Evolutionary conservation across 1,284 basidiomycete genomes (phyloP).

Genomic region (Ustilago trichophora): DNA sequence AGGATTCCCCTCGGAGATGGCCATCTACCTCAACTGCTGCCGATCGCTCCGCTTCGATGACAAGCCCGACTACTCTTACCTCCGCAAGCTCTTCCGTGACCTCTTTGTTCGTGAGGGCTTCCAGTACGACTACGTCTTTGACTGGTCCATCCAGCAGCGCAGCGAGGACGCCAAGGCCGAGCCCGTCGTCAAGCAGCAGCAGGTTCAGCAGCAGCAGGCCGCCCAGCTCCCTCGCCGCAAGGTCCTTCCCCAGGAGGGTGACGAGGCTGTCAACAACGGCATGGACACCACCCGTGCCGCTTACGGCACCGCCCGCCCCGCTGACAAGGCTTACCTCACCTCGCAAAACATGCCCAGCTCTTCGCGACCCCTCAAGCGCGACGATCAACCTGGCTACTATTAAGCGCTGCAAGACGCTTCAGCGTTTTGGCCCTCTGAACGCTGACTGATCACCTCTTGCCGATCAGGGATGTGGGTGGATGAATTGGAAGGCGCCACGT

Average conservation of each 20-base stretch:
- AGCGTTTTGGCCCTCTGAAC: too few species aligned
- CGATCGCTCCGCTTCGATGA: constrained; percentile 67
- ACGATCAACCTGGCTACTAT: constrained; percentile 50
- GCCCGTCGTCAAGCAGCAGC: constrained; percentile 46
- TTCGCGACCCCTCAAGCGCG: constrained; percentile 45
- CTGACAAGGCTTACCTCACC: constrained; percentile 48
- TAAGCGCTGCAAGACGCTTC: constrained; percentile 10
- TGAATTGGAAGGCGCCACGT: background rate
- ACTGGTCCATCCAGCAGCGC: constrained; percentile 66
- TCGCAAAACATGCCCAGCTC: constrained; percentile 44
- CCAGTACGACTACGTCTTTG: constrained; percentile 67
- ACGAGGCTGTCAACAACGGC: constrained; percentile 44
- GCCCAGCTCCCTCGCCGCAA: constrained; percentile 64
- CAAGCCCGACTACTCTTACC: constrained; percentile 67
- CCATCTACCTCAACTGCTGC: constrained; percentile 67
- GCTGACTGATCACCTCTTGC: too few species aligned
- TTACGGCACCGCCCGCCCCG: constrained; percentile 45
- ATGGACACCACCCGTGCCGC: constrained; percentile 53
- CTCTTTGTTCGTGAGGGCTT: constrained; percentile 67
- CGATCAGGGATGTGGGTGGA: too few species aligned
- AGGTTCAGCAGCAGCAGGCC: constrained; percentile 42
- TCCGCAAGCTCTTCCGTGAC: constrained; percentile 68
- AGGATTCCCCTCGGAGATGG: constrained; percentile 67
- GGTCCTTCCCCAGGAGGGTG: constrained; percentile 58
- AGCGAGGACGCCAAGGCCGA: constrained; percentile 56